Percentiles rank a stretch among this genome's conserved stretches.
Evolutionary conservation across 345 rosid species (phyloP).

Genomic region (Zanthoxylum bungeanum): DNA sequence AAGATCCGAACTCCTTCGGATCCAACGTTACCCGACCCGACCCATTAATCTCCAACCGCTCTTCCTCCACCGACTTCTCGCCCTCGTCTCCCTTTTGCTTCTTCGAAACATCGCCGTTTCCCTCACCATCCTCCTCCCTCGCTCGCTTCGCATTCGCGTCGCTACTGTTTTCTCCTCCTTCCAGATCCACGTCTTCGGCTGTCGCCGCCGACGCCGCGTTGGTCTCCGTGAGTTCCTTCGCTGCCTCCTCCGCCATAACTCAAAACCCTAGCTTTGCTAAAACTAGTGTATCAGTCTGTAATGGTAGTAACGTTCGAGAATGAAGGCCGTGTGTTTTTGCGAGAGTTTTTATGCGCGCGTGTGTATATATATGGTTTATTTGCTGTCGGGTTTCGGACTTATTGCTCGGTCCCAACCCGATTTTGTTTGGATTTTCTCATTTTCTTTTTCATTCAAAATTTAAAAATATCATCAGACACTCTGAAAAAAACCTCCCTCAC

Average conservation of each 20-base stretch:
- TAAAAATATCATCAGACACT: too few relatives aligned
- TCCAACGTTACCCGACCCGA: conserved; percentile 54
- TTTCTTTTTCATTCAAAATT: too few relatives aligned
- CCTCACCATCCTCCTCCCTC: conserved; percentile 38
- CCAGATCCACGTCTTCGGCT: conserved; percentile 42
- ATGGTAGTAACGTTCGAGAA: not conserved
- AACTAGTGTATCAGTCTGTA: conserved; percentile 4
- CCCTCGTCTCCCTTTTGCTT: conserved; percentile 48
- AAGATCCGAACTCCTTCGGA: conserved; percentile 69
- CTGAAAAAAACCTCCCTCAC: too few relatives aligned
- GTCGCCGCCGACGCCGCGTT: too few relatives aligned
- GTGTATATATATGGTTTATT: not conserved
- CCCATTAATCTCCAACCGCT: conserved; percentile 30
- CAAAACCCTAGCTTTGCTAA: not conserved
- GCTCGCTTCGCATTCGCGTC: conserved; percentile 34
- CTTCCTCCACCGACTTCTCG: conserved; percentile 30
- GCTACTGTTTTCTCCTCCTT: conserved; percentile 4
- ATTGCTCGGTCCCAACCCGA: not conserved
- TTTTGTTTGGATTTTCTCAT: too few relatives aligned
- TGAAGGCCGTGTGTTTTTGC: too few relatives aligned
- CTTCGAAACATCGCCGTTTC: conserved; percentile 37
- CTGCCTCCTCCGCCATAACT: conserved; percentile 35
- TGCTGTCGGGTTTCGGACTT: not conserved
- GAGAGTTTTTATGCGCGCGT: too few relatives aligned
- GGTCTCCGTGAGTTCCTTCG: conserved; percentile 24